Evolutionary conservation across 495 filamentous ascomycete genomes (phyloP).

Genomic region (Hypoxylon crocopeplum): DNA sequence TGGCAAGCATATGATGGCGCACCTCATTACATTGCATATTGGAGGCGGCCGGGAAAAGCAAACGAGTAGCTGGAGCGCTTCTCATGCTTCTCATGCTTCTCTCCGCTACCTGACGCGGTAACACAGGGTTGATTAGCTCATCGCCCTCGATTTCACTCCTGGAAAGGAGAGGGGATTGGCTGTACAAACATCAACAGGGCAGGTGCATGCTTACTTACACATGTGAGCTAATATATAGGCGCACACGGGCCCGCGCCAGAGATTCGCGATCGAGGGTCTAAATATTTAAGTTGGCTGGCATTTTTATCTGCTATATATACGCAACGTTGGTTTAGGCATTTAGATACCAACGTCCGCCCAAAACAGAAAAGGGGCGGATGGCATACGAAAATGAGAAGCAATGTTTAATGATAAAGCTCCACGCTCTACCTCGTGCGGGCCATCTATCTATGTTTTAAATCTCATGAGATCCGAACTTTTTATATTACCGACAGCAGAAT

Average conservation of each 20-base stretch:
- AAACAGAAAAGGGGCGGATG: slow-evolving; percentile 37
- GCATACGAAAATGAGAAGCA: slow-evolving; percentile 41
- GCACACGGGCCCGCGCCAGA: slow-evolving; percentile 18
- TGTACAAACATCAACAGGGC: slow-evolving; percentile 23
- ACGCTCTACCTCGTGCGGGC: neutral
- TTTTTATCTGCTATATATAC: slow-evolving; percentile 33
- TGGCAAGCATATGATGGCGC: slow-evolving; percentile 43
- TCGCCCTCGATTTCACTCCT: slow-evolving; percentile 13
- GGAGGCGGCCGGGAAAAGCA: slow-evolving; percentile 33
- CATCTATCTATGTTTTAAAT: neutral
- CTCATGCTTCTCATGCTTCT: slow-evolving; percentile 18
- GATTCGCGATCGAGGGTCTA: slow-evolving; percentile 12
- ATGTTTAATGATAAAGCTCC: slow-evolving; percentile 33
- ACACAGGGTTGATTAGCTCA: slow-evolving; percentile 1
- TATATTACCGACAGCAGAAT: no score
- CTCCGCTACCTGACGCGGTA: neutral
- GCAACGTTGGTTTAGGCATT: slow-evolving; percentile 33
- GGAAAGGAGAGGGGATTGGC: slow-evolving; percentile 9
- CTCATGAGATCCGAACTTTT: no score
- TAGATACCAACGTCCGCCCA: slow-evolving; percentile 42
- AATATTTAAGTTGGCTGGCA: slow-evolving; percentile 14
- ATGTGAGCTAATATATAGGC: slow-evolving; percentile 22
- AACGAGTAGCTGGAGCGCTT: slow-evolving; percentile 28
- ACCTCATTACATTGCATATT: slow-evolving; percentile 38
- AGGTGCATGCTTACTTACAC: slow-evolving; percentile 12